Evolutionary conservation across 2,329 filamentous ascomycete species (phyloP).

Genomic region (Diaporthe vexans): DNA sequence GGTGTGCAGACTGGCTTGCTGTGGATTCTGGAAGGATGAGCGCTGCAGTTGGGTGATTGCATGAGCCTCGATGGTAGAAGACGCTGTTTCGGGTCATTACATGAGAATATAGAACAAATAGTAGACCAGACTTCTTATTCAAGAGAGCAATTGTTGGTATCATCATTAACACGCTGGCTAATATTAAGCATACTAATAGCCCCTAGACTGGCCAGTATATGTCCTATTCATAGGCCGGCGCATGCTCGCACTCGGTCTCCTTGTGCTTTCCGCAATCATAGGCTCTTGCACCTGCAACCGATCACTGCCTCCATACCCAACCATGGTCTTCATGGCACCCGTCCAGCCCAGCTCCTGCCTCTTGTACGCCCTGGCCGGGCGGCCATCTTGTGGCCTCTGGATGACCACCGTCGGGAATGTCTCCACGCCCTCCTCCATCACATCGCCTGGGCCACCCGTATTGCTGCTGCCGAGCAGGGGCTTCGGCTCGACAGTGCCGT

Average conservation of each 20-base stretch:
- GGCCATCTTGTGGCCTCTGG: slow-evolving; percentile 6
- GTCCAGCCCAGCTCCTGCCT: slow-evolving; percentile 29
- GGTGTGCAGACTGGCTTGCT: too few relatives aligned
- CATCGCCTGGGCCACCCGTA: neutral
- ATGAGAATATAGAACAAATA: neutral
- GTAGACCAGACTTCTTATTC: neutral
- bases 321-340: slow-evolving; percentile 26
- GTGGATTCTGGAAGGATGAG: neutral
- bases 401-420: slow-evolving; percentile 24
- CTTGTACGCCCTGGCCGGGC: slow-evolving; percentile 13
- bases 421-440: slow-evolving; percentile 17
- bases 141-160: neutral
- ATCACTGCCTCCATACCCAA: neutral
- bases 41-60: too few relatives aligned
- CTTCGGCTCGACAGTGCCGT: slow-evolving; percentile 1
- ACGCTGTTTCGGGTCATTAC: rapidly evolving
- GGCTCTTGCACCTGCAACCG: neutral
- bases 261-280: neutral
- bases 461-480: neutral
- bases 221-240: slow-evolving; percentile 8
- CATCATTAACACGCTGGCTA: neutral
- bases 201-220: neutral
- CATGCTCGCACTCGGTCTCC: neutral
- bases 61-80: neutral
- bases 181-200: neutral